phyloP scores from a whole-genome alignment of 805 yeast genomes.

The Kodamaea laetipori region DNA sequence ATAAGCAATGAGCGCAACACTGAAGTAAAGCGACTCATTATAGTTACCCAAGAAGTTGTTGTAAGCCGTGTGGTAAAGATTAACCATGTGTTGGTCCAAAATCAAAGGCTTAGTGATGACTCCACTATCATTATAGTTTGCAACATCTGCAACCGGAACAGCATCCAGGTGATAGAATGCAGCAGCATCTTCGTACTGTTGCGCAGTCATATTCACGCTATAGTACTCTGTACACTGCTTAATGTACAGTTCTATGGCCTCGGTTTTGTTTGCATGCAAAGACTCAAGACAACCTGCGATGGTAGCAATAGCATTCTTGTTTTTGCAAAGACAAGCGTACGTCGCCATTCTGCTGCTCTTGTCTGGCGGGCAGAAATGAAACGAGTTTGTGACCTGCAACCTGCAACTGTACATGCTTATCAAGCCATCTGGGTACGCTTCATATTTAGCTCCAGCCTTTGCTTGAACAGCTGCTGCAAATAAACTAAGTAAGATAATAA shows the following conservation, averaged over 20 bases:
- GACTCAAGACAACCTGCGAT: slow-evolving; percentile 30
- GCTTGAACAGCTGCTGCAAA: neutral
- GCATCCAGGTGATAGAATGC: slow-evolving; percentile 20
- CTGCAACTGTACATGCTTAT: slow-evolving; percentile 13
- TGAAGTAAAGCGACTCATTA: slow-evolving; percentile 28
- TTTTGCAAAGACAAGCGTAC: slow-evolving; percentile 26
- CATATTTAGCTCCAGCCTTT: slow-evolving; percentile 7
- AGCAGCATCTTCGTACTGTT: slow-evolving; percentile 14
- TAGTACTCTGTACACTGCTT: slow-evolving; percentile 21
- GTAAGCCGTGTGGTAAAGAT: slow-evolving; percentile 18
- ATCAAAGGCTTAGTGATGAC: slow-evolving; percentile 25
- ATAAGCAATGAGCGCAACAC: slow-evolving; percentile 35
- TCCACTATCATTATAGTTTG: slow-evolving; percentile 23
- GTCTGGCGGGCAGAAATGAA: slow-evolving; percentile 11
- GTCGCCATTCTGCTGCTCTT: neutral
- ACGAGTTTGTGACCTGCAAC: slow-evolving; percentile 9
- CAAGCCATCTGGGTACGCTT: neutral
- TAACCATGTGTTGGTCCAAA: slow-evolving; percentile 18
- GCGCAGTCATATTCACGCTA: slow-evolving; percentile 20
- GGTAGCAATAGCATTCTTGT: slow-evolving; percentile 31
- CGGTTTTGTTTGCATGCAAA: slow-evolving; percentile 14
- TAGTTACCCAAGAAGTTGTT: slow-evolving; percentile 24
- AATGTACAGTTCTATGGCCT: slow-evolving; percentile 12
- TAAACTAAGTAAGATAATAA: neutral
- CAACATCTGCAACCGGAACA: slow-evolving; percentile 20